These are phyloP conservation scores for Alternaria sp. DNA, from an alignment of 2,329 filamentous ascomycete genomes.

Conservation along the genomic window DNA sequence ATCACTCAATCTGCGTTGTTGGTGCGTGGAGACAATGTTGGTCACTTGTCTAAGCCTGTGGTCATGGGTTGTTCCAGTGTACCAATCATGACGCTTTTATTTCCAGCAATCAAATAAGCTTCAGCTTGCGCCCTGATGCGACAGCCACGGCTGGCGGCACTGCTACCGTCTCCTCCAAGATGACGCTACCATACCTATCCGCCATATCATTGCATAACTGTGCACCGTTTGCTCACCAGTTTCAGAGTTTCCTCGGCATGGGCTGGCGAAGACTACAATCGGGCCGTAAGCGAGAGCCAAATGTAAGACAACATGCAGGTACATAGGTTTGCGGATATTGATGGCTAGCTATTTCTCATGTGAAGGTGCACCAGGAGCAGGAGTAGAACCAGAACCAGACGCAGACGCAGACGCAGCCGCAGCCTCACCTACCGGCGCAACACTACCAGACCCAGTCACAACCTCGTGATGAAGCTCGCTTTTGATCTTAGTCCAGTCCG, in stretches of 20 bases:
- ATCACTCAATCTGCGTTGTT: conserved; percentile 1
- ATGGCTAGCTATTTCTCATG: not conserved
- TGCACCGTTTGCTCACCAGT: conserved; percentile 5
- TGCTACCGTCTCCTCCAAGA: not conserved
- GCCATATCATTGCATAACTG: not conserved
- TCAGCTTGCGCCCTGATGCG: conserved; percentile 1
- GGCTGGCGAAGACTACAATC: conserved; percentile 4
- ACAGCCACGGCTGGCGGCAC: not conserved
- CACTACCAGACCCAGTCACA: conserved; percentile 28
- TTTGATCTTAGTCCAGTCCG: conserved; percentile 45
- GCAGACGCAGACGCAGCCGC: not conserved
- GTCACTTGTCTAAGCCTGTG: not conserved
- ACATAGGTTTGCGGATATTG: conserved; percentile 1
- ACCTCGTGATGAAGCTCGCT: conserved; percentile 21
- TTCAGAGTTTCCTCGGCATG: conserved; percentile 7
- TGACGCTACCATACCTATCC: conserved; percentile 1
- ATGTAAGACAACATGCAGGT: conserved; percentile 9
- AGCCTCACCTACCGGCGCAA: conserved; percentile 25
- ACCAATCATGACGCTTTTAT: not conserved
- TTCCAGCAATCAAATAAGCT: not conserved
- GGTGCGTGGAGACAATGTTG: not conserved
- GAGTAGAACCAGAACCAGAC: not conserved
- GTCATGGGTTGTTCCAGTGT: not conserved
- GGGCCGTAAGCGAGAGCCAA: not conserved
- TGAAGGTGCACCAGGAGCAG: not conserved